Evolutionary conservation across 495 filamentous ascomycete species (phyloP), one percentile per base, ranked within the genome.

Genomic region (Lineolata rhizophorae): DNA sequence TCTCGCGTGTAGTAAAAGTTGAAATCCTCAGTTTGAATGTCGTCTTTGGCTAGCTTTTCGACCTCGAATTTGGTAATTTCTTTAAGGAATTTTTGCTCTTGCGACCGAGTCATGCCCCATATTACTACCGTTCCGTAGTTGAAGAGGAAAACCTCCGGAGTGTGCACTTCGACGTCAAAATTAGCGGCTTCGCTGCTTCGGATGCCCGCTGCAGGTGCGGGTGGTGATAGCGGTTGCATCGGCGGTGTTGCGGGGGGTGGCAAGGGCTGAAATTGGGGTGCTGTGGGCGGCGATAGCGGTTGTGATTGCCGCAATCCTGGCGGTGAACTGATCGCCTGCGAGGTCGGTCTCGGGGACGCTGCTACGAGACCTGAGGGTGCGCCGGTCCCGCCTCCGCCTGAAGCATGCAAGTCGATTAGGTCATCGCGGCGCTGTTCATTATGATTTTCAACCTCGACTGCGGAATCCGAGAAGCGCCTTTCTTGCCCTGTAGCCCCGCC

Each of bases 41-140:
- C 81, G 48, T 87, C 83, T 2, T 70, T 67, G 10, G 66, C 68
- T 30, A 97, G 59, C 47, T 91, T 94, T 41, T 93, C 85, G 15
- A 62, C 61, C 46, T 93, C 90, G 47, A 95, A 97, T 47, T 85
- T 92, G n/a, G 78, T 71, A 31, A 95, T 75, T 42, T 97, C 87
- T 36, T 83, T 85, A 3, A 97, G 57, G 45, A 97, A 91, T 16
- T 74, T 64, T 29, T 74, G 67, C 51, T 97, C 87, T 39, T 97
- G 72, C 5, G 65, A 58, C 5, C 74, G 53, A 1, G 78, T 72
- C 85, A 97, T 92, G 36, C 87, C 87, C 87, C 87, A 97, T 49
- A 95, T 84, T n/a, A 97, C 87, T n/a, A 93, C 78, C n/a, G 92
- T 90, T 25, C 87, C 87, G 45, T 97, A 97, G 41, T 92, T 76